Evolutionary conservation across 306 rosid species (phyloP), one percentile per base, ranked within the genome.

Genomic region (Quercus suber): DNA sequence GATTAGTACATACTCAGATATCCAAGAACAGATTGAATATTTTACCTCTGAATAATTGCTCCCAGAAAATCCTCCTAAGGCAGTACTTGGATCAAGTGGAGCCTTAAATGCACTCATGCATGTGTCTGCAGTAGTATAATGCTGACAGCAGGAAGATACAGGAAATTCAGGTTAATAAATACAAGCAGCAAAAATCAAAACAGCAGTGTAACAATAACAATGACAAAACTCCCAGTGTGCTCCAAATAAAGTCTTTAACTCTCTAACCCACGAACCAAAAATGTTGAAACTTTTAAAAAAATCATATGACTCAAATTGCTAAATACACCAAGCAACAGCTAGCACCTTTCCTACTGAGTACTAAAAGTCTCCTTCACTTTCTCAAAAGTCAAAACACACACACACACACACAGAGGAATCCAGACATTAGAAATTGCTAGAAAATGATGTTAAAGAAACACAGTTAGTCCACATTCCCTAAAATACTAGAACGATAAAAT

Each of bases 21-120:
- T 49, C 55, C 30, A 35, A 69, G 67, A 30, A 69, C 76, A 77
- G 77, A 19, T 58, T 53, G 53, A 49, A 49, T 12, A 49, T 49
- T 78, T 83, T 84, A 94, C 98, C 94, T 94, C 93, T 21, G 97
- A 87, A 86, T 84, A 92, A 80, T 92, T 94, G 84, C 89, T 89
- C 75, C 97, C 98, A 71, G 89, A 85, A 86, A 88, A 94, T 82
- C 98, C 98, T 86, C 98, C 98, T 78, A 94, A 81, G 69, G 95
- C 93, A 49, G 94, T 89, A 86, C 90, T 87, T 73, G 98, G 98
- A 73, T 94, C 98, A 73, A 94, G 98, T 49, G 98, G 98, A 65
- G 90, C 98, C 90, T 92, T 85, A 87, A 92, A 94, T 76, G 98
- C 97, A 81, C 98, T 92, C 87, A 94, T 85, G 89, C 98, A 94